Evolutionary conservation across 2,329 filamentous ascomycete genomes (phyloP), one percentile per base, ranked within the genome.

Genomic region (Elsinoe perseae): DNA sequence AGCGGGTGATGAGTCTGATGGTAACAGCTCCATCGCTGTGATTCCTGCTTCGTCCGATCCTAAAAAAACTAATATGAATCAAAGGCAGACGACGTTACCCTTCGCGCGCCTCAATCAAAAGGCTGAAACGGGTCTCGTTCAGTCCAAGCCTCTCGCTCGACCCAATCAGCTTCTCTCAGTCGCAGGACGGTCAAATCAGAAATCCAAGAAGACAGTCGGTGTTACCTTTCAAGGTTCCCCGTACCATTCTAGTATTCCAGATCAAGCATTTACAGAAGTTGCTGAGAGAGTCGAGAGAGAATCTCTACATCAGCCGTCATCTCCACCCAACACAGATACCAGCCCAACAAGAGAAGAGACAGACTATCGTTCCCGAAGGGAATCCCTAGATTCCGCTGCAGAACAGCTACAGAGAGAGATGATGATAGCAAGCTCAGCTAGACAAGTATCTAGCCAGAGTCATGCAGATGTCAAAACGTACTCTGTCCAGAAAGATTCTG

Each of bases 1-100:
- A 23, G 32, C 4, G 8, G 16, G 20, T 6, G 48, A 21, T 16
- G 48, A 23, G 27, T 34, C 30, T 23, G 48, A 52, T 20, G 48
- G 48, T 52, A 52, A 52, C 18, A 38, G 28, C 38, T 52, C 48
- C 30, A 52, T 30, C 6, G 32, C 28, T 21, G 48, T 38, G 8
- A 12, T 52, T 38, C 48, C 48, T 52, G 28, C 48, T 38, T 52
- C 48, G 2, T 52, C 48, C 14, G 30, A n/a, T 6, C 48, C 16
- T 3, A 10, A 20, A 25, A 38, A 52, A 14, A 36, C 32, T 52
- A 36, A 52, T 20, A 20, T 20, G 18, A 38, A 52, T 7, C 48
- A 14, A 52, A 52, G 48, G 30, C 48, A 52, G 30, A 52, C 48
- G 28, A 52, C 28, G 48, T 20, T 52, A 28, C 16, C 48, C 16